Evolutionary conservation across 2,329 filamentous ascomycete species (phyloP), one percentile per base, ranked within the genome.

Genomic region (Cladorrhinum sp.): DNA sequence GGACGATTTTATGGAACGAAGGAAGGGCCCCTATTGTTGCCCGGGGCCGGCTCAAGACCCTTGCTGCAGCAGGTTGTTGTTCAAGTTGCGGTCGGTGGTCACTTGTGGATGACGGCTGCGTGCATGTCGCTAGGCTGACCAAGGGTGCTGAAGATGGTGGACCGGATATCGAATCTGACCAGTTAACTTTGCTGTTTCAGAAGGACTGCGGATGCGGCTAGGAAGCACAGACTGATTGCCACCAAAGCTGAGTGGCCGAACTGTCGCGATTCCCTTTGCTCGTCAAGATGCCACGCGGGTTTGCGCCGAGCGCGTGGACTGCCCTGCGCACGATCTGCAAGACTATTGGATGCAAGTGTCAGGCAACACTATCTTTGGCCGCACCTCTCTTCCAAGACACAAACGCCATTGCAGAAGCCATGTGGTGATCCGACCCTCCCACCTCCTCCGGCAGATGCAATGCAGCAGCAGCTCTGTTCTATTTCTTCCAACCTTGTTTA

Each of bases 121-220:
- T 46, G 39, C 39, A 46, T 24, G 14, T n/a, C 54, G 55, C 58
- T 55, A 59, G 56, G 23, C 57, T 36, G 55, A 57, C 53, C 36
- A 52, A 48, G 28, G 48, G 50, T 21, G n/a, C n/a, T 55, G 23
- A 52, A 42, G 58, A 39, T 24, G 57, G 61, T 26, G 52, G 56
- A 33, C 55, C 62, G 28, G 42, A 6, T 3, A 2, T 52, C 21
- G 5, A 12, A 30, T 3, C 20, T 36, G 36, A 20, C 63, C 63
- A 65, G 63, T 65, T 51, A 58, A 53, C 48, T 36, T 36, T 23
- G 18, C 26, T 59, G 42, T 55, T 36, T 42, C 30, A 30, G 56
- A 59, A 4, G 39, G 58, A 20, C 24, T 57, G 61, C 56, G 57
- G 57, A 49, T 59, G 59, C 57, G 57, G 59, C 23, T 60, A 30